Conservation (phyloP, 306 rosid species). For the Psophocarpus tetragonolobus region DNA sequence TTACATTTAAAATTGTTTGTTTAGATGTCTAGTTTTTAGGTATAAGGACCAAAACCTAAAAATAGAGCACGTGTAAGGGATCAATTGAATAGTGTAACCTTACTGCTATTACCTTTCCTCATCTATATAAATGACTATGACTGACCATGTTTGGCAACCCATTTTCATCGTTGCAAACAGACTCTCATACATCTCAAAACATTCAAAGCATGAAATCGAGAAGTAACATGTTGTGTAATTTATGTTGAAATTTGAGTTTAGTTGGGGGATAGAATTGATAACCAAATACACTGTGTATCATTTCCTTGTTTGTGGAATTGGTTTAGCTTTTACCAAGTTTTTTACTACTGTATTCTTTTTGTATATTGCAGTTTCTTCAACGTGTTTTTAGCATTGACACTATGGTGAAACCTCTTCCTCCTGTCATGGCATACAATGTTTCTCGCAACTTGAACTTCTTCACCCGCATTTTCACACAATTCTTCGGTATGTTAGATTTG, state of each 20-base stretch:
- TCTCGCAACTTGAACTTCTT: slow-evolving; percentile 97
- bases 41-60: too few relatives aligned
- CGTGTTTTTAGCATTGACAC: slow-evolving; percentile 92
- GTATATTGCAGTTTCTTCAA: slow-evolving; percentile 79
- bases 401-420: slow-evolving; percentile 89
- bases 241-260: background rate
- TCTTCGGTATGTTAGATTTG: slow-evolving; percentile 71
- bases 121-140: background rate
- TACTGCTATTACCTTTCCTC: background rate
- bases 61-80: too few relatives aligned
- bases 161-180: background rate
- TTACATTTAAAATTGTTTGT: too few relatives aligned
- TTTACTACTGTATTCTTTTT: background rate
- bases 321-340: background rate
- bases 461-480: slow-evolving; percentile 95
- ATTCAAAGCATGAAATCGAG: background rate
- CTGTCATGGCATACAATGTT: slow-evolving; percentile 75
- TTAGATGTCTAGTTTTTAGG: too few relatives aligned
- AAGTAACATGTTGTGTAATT: background rate
- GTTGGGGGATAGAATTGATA: background rate
- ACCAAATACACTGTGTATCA: background rate
- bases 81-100: too few relatives aligned
- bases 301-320: slow-evolving; percentile 2
- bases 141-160: background rate
- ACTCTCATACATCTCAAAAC: background rate